These are phyloP conservation scores for Tuber umbilicatum DNA, from an alignment of 495 filamentous ascomycete genomes.

Conservation along the genomic window DNA sequence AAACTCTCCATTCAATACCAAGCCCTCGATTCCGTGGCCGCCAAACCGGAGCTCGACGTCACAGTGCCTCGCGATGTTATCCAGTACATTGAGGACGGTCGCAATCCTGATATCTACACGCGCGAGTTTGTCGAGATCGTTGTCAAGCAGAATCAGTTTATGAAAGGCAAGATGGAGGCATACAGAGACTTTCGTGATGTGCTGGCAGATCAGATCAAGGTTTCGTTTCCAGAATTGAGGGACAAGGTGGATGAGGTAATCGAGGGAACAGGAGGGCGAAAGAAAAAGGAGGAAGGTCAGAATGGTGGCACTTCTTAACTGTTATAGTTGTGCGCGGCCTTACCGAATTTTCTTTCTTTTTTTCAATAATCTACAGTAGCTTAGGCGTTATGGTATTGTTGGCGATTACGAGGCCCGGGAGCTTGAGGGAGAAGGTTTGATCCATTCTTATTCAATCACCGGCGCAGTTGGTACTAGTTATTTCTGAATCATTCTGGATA, in stretches of 20 bases:
- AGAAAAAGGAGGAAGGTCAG: slow-evolving; percentile 14
- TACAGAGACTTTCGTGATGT: slow-evolving; percentile 75
- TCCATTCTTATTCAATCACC: background rate
- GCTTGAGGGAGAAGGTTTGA: background rate
- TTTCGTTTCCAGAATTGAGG: slow-evolving; percentile 67
- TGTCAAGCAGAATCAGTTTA: slow-evolving; percentile 71
- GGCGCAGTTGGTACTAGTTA: background rate
- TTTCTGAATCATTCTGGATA: background rate
- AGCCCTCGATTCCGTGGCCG: slow-evolving; percentile 47
- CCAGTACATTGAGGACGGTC: slow-evolving; percentile 82
- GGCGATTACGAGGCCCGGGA: background rate
- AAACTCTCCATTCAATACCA: slow-evolving; percentile 44
- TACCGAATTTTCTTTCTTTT: background rate
- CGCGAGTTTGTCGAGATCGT: slow-evolving; percentile 92
- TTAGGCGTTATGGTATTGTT: background rate
- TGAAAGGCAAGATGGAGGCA: slow-evolving; percentile 76
- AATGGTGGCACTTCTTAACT: slow-evolving; percentile 17
- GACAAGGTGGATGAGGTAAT: slow-evolving; percentile 64
- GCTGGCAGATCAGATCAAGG: slow-evolving; percentile 69
- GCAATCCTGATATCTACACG: slow-evolving; percentile 98
- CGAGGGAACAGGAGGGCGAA: slow-evolving; percentile 45
- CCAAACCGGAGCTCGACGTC: slow-evolving; percentile 44
- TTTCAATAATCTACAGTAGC: background rate
- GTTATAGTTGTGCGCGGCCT: background rate
- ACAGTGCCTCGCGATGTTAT: slow-evolving; percentile 80